phyloP scores from a whole-genome alignment of 2,329 filamentous ascomycete genomes.

The Grosmannia penicillata region DNA sequence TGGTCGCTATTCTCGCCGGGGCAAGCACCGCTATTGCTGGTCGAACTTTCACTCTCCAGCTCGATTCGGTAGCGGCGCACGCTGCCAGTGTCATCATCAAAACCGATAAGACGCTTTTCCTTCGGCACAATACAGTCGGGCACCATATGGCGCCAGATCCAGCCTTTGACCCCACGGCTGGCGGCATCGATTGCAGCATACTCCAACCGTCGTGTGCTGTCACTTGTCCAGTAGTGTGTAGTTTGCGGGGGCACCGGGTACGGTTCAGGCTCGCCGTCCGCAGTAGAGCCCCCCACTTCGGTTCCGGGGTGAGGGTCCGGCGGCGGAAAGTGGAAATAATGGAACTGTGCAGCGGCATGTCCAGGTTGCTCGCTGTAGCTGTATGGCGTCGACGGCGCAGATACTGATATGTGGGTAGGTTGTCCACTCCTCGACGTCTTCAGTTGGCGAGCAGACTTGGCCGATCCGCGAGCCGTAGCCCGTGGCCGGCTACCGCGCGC shows the following conservation, averaged over 20 bases:
- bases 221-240: conserved; percentile 53
- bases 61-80: conserved; percentile 48
- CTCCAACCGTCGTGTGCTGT: conserved; percentile 45
- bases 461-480: not conserved
- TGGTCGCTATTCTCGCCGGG: not conserved
- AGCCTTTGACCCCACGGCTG: conserved; percentile 42
- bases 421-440: not conserved
- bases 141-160: conserved; percentile 40
- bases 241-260: conserved; percentile 38
- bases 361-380: conserved; percentile 9
- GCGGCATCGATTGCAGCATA: conserved; percentile 54
- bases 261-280: conserved; percentile 8
- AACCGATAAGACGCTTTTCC: conserved; percentile 32
- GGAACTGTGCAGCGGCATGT: conserved; percentile 12
- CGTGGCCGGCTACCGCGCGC: not conserved
- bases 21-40: conserved; percentile 9
- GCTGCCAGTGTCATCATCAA: conserved; percentile 48
- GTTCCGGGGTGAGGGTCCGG: conserved; percentile 11
- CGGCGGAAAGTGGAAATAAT: conserved; percentile 31
- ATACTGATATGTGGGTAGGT: not conserved
- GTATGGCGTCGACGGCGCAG: not conserved
- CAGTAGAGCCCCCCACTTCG: not conserved
- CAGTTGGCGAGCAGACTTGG: not conserved
- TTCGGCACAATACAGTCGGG: conserved; percentile 45
- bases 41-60: conserved; percentile 30